phyloP scores from a whole-genome alignment of 352 stramenopile species.

The Globisporangium spiculum region DNA sequence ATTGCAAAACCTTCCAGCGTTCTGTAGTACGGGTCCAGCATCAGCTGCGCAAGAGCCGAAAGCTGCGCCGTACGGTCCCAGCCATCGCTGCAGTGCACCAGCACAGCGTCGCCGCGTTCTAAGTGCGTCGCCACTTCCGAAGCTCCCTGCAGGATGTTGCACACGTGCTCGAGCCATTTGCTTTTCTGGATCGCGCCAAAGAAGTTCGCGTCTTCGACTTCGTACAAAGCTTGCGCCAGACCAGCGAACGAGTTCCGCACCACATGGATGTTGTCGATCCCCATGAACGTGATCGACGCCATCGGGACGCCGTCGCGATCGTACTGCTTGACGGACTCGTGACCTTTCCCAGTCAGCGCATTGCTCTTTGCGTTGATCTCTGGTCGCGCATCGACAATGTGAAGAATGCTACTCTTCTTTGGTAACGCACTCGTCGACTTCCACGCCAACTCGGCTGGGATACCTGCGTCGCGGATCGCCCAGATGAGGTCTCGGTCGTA shows the following conservation, averaged over 20 bases:
- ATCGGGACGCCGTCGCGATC: conserved; percentile 66
- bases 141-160: conserved; percentile 69
- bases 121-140: conserved; percentile 73
- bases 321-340: conserved; percentile 88
- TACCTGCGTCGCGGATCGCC: conserved; percentile 78
- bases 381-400: conserved; percentile 89
- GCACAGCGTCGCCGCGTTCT: conserved; percentile 67
- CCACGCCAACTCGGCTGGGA: conserved; percentile 41
- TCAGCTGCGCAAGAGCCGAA: conserved; percentile 72
- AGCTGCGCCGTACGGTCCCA: conserved; percentile 85
- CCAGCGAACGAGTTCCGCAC: conserved; percentile 71
- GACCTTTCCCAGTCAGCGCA: conserved; percentile 85
- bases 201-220: conserved; percentile 86
- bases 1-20: conserved; percentile 76
- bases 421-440: conserved; percentile 26
- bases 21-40: conserved; percentile 81
- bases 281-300: conserved; percentile 85
- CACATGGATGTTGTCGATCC: conserved; percentile 87
- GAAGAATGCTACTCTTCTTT: conserved; percentile 72
- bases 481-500: conserved; percentile 91
- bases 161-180: conserved; percentile 83
- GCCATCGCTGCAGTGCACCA: conserved; percentile 85
- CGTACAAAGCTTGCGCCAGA: conserved; percentile 70
- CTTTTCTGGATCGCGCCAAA: conserved; percentile 83
- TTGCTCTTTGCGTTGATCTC: conserved; percentile 92